Percentiles rank a stretch among this genome's conserved stretches.
phyloP scores from a whole-genome alignment of 2,329 filamentous ascomycete species.

The Beauveria sp. region DNA sequence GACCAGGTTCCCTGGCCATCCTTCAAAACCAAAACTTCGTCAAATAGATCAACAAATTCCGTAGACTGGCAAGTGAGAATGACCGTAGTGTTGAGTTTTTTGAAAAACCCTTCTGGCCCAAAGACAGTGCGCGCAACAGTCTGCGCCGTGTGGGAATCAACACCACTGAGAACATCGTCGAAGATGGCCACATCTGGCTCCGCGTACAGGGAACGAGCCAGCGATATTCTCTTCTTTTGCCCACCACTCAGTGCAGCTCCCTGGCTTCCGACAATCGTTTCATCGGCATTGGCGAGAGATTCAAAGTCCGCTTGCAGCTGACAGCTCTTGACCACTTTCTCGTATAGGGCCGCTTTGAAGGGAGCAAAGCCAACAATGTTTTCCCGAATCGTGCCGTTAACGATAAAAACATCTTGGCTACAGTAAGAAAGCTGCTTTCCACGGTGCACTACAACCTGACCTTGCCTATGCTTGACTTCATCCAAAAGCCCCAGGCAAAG shows the following conservation, averaged over 20 bases:
- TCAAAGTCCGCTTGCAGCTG: slow-evolving; percentile 12
- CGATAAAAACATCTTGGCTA: slow-evolving; percentile 18
- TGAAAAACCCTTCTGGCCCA: not conserved
- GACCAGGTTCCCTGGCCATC: not conserved
- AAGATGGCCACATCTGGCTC: slow-evolving; percentile 20
- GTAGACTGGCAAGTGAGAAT: not conserved
- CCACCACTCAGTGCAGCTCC: slow-evolving; percentile 28
- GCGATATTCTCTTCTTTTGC: slow-evolving; percentile 23
- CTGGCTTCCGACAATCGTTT: slow-evolving; percentile 24
- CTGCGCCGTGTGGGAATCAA: slow-evolving; percentile 20
- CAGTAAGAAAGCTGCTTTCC: slow-evolving; percentile 14
- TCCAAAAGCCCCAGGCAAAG: slow-evolving; percentile 1
- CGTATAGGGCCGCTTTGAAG: slow-evolving; percentile 17
- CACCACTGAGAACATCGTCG: slow-evolving; percentile 27
- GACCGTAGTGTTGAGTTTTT: not conserved
- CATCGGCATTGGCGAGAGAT: slow-evolving; percentile 22
- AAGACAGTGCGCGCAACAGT: slow-evolving; percentile 13
- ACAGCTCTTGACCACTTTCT: slow-evolving; percentile 18
- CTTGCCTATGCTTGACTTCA: not conserved
- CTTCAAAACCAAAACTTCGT: not conserved
- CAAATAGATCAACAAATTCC: not conserved
- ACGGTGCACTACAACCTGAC: not conserved
- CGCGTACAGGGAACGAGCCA: slow-evolving; percentile 20
- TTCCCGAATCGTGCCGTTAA: slow-evolving; percentile 18
- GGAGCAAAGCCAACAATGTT: slow-evolving; percentile 18